Evolutionary conservation across 2,329 filamentous ascomycete genomes (phyloP).

Genomic region (Phaeomoniella chlamydospora): DNA sequence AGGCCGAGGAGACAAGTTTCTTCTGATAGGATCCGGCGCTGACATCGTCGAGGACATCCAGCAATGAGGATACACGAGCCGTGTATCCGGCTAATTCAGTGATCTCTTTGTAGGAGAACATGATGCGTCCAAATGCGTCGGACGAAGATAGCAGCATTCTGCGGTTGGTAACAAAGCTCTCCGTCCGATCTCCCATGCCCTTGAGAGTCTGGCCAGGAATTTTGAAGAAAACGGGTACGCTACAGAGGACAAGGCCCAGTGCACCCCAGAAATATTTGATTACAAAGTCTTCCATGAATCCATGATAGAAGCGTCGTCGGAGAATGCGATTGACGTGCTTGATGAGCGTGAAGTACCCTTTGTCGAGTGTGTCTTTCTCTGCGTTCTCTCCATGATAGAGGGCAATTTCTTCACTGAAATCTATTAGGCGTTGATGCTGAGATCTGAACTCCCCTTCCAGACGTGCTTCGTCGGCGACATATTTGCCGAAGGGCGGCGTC

Average conservation of each 20-base stretch:
- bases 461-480: constrained; percentile 88
- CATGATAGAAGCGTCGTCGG: constrained; percentile 80
- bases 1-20: constrained; percentile 81
- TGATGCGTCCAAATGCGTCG: constrained; percentile 86
- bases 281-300: constrained; percentile 99
- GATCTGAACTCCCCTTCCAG: constrained; percentile 94
- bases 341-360: constrained; percentile 97
- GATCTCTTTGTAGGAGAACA: constrained; percentile 97
- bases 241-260: constrained; percentile 78
- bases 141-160: constrained; percentile 85
- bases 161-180: constrained; percentile 82
- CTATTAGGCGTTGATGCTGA: constrained; percentile 85
- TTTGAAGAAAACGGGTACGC: constrained; percentile 90
- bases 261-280: constrained; percentile 99
- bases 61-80: constrained; percentile 72
- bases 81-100: constrained; percentile 94
- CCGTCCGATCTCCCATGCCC: constrained; percentile 38
- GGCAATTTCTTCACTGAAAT: constrained; percentile 90
- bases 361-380: constrained; percentile 92
- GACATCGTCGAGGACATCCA: constrained; percentile 92
- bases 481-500: constrained; percentile 93
- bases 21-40: constrained; percentile 86
- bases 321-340: constrained; percentile 97
- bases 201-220: constrained; percentile 53
- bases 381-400: constrained; percentile 83